Percentiles rank a stretch among this genome's conserved stretches.
These are phyloP conservation scores for Cyberlindnera nakhonratchasimensis DNA, from an alignment of 805 yeast species.

Conservation along the genomic window DNA sequence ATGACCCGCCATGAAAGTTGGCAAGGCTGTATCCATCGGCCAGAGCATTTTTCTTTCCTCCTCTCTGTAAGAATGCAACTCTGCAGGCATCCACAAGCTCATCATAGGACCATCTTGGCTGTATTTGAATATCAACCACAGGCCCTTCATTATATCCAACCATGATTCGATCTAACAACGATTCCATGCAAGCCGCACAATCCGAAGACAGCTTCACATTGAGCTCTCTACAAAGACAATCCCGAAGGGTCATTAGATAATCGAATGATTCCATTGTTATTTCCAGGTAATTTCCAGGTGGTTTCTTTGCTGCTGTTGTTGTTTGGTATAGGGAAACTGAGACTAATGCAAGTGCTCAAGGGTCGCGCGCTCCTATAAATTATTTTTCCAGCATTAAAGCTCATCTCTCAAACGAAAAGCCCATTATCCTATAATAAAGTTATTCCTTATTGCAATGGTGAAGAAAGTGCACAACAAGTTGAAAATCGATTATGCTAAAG, in stretches of 20 bases:
- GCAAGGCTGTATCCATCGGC: slow-evolving; percentile 42
- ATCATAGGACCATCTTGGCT: slow-evolving; percentile 19
- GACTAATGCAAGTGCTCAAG: too few relatives aligned
- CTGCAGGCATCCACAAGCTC: slow-evolving; percentile 44
- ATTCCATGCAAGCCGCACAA: not conserved
- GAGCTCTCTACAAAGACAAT: not conserved
- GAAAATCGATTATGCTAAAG: slow-evolving; percentile 42
- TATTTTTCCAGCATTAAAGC: not conserved
- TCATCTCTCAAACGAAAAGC: not conserved
- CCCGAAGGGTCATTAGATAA: not conserved
- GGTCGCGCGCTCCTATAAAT: not conserved
- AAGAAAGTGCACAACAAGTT: slow-evolving; percentile 33
- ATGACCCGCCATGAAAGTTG: slow-evolving; percentile 25
- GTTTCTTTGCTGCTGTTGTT: too few relatives aligned
- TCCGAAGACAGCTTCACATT: not conserved
- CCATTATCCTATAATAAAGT: not conserved
- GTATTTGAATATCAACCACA: not conserved
- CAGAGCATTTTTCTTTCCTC: slow-evolving; percentile 36
- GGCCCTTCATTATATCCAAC: slow-evolving; percentile 1
- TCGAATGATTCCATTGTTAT: not conserved
- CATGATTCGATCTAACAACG: slow-evolving; percentile 5
- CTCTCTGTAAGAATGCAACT: slow-evolving; percentile 27
- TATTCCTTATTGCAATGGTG: slow-evolving; percentile 30
- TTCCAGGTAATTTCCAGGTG: too few relatives aligned
- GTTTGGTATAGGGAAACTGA: too few relatives aligned